These are phyloP conservation scores for Moricandia arvensis DNA, from an alignment of 345 rosid species.

Conservation along the genomic window DNA sequence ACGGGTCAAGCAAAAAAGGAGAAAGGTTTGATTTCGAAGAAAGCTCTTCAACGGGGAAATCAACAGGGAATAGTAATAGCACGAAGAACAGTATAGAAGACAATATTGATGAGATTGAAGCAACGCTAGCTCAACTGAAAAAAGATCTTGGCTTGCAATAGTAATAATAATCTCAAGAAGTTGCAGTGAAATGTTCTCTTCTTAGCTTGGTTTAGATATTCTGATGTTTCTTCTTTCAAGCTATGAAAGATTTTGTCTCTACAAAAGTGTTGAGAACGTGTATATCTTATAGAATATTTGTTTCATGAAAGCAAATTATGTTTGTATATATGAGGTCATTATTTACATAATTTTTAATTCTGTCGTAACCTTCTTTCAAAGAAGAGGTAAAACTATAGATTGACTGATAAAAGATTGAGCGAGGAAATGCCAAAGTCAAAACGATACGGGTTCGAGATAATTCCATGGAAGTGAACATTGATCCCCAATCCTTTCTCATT, in stretches of 20 bases:
- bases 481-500: too few relatives aligned
- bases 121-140: constrained; percentile 76
- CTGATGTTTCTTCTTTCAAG: background rate
- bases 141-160: constrained; percentile 81
- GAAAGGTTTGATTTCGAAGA: constrained; percentile 26
- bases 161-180: background rate
- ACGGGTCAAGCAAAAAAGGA: constrained; percentile 22
- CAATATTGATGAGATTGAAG: constrained; percentile 82
- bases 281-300: background rate
- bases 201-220: background rate
- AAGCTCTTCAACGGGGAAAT: constrained; percentile 32
- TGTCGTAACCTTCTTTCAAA: background rate
- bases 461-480: too few relatives aligned
- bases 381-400: background rate
- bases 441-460: too few relatives aligned
- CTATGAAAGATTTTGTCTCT: background rate
- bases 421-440: too few relatives aligned
- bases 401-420: too few relatives aligned
- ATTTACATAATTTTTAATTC: background rate
- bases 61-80: constrained; percentile 30
- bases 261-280: background rate
- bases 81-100: constrained; percentile 63
- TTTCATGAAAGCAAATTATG: background rate
- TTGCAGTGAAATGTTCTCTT: background rate
- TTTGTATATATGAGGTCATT: background rate